These are phyloP conservation scores for Cudoniella acicularis DNA, from an alignment of 495 filamentous ascomycete genomes.

Conservation along the genomic window DNA sequence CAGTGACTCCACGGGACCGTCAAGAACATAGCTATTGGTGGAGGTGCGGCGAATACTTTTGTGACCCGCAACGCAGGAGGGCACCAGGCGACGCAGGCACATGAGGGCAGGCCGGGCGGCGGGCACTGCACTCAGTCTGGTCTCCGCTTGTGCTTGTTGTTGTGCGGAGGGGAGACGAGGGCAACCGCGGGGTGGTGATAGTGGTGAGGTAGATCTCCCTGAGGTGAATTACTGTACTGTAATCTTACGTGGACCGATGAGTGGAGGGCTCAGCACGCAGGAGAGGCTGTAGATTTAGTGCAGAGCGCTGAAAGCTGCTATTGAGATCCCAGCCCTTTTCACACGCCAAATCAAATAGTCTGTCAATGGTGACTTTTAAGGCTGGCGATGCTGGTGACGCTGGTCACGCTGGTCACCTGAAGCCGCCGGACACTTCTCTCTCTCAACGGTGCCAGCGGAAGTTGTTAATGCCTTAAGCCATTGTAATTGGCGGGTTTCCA, in stretches of 20 bases:
- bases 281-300: too few species aligned
- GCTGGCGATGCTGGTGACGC: too few species aligned
- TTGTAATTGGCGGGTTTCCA: background rate
- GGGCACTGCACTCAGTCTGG: too few species aligned
- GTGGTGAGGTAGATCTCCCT: background rate
- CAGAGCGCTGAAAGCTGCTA: background rate
- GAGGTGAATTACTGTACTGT: too few species aligned
- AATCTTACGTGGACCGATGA: too few species aligned
- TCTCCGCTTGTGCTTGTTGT: background rate
- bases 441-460: background rate
- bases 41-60: background rate
- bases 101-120: background rate
- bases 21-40: slow-evolving; percentile 12
- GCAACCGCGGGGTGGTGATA: background rate
- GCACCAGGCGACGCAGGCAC: background rate
- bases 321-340: too few species aligned
- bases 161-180: background rate
- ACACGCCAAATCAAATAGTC: too few species aligned
- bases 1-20: background rate
- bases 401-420: too few species aligned
- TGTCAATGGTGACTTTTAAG: too few species aligned
- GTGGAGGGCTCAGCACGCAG: too few species aligned
- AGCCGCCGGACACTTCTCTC: too few species aligned
- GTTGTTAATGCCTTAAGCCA: background rate
- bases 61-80: background rate